These are phyloP conservation scores for Eragrostis tef DNA, from an alignment of 202 grass and related monocot species.

Conservation along the genomic window DNA sequence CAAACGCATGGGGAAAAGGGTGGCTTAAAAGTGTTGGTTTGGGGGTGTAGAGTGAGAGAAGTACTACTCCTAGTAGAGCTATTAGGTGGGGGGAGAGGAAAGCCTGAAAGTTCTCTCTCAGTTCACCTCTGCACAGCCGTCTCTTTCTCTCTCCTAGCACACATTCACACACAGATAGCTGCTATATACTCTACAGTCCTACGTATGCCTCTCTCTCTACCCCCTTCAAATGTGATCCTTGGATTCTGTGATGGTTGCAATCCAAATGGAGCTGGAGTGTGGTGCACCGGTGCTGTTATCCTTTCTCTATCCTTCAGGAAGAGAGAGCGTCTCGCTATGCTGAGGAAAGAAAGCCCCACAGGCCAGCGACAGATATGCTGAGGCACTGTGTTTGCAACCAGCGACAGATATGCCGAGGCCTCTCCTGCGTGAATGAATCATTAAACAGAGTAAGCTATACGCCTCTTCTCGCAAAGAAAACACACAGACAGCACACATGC, in stretches of 20 bases:
- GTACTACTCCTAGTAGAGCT: slow-evolving; percentile 26
- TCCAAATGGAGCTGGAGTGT: slow-evolving; percentile 47
- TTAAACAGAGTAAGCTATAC: slow-evolving; percentile 55
- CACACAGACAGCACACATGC: slow-evolving; percentile 48
- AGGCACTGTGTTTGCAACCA: slow-evolving; percentile 54
- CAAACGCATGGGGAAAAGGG: slow-evolving; percentile 62
- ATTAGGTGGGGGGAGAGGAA: slow-evolving; percentile 58
- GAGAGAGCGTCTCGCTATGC: slow-evolving; percentile 6
- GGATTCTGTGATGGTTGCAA: slow-evolving; percentile 70
- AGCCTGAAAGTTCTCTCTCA: slow-evolving; percentile 89
- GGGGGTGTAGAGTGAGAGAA: slow-evolving; percentile 51
- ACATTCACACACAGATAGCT: slow-evolving; percentile 40
- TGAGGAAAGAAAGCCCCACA: slow-evolving; percentile 48
- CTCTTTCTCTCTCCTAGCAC: slow-evolving; percentile 85
- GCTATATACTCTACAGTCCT: not conserved
- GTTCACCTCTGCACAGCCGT: slow-evolving; percentile 84
- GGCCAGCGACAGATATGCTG: no score
- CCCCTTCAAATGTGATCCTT: slow-evolving; percentile 55
- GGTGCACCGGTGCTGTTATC: slow-evolving; percentile 25
- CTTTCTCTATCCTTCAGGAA: slow-evolving; percentile 29
- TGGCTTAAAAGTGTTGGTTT: slow-evolving; percentile 70
- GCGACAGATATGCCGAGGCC: slow-evolving; percentile 55
- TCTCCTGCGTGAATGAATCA: slow-evolving; percentile 60
- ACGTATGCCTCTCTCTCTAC: not conserved
- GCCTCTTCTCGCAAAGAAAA: slow-evolving; percentile 43